Base-by-base conservation (phyloP, 768 basidiomycete species). In the Mycena chlorophos region DNA sequence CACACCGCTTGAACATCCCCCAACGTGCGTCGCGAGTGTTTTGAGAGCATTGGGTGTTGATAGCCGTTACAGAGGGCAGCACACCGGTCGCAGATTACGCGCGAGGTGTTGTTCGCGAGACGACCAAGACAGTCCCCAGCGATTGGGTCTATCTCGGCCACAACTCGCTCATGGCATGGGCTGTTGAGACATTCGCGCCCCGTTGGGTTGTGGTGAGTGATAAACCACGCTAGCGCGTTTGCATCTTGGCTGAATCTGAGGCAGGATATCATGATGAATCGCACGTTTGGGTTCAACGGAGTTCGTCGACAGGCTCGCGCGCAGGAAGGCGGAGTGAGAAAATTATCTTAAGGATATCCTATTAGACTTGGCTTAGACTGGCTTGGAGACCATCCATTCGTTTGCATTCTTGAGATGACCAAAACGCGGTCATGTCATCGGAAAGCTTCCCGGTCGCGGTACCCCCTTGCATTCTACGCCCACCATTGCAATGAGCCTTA, bases 401-500 rank as follows among this genome's bases (percentile, higher is more conserved):
- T 37, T 10, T 37, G 10, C n/a, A 10, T 10, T 37, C n/a, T 37
- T 37, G 34, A 42, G n/a, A n/a, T n/a, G n/a, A n/a, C n/a, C 40
- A 42, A 42, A 42, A 42, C 40, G 40, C 34, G 34, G 34, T 37
- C 34, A 37, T 37, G 34, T 37, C 34, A 37, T 37, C 34, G 34
- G 34, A 42, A 6, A 14, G 5, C 20, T 22, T 14, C 40, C 40
- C 40, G 40, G 5, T 14, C 13, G 6, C 40, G 13, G 40, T 14
- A 19, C 40, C 40, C 22, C 47, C 47, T 31, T 28, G 26, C 5
- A 14, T 16, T 51, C n/a, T 16, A 6, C 20, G 31, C 34, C 28
- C 37, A 39, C 49, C 49, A 39, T 22, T 14, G 19, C 47, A 10
- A 27, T 49, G 37, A 5, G 29, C 27, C 42, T 58, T 40, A 58